These are phyloP conservation scores for Boletus albobrunnescens DNA, from an alignment of 1,284 basidiomycete genomes.

Conservation along the genomic window DNA sequence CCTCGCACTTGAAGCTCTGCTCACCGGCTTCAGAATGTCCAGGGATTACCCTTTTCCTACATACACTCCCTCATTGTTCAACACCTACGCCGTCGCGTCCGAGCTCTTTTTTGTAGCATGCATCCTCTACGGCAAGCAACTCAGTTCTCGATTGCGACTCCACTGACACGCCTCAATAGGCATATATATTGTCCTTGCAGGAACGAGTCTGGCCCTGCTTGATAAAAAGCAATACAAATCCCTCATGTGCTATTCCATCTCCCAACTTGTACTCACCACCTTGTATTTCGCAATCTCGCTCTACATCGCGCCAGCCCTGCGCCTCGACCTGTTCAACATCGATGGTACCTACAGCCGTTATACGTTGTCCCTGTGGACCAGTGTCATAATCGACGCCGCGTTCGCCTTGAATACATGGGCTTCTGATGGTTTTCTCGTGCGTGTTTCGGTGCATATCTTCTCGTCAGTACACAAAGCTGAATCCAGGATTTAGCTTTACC, in stretches of 20 bases:
- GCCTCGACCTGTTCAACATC: constrained; percentile 15
- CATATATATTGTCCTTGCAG: constrained; percentile 17
- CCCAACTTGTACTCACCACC: constrained; percentile 20
- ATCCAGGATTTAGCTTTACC: constrained; percentile 18
- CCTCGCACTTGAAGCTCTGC: not conserved
- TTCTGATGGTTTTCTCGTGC: constrained; percentile 25
- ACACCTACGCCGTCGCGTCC: constrained; percentile 17
- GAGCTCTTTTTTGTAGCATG: constrained; percentile 20
- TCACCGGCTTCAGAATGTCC: constrained; percentile 13
- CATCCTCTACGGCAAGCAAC: constrained; percentile 16
- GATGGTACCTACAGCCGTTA: constrained; percentile 1
- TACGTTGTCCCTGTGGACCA: constrained; percentile 18
- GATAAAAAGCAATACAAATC: constrained; percentile 16
- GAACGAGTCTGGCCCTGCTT: constrained; percentile 18
- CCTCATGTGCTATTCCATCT: constrained; percentile 12
- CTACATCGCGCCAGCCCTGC: constrained; percentile 14
- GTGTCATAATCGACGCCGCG: constrained; percentile 6
- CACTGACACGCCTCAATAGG: constrained; percentile 9
- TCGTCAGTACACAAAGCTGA: not conserved
- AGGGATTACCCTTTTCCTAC: not conserved
- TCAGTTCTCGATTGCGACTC: not conserved
- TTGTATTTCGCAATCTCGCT: constrained; percentile 19
- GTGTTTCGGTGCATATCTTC: not conserved
- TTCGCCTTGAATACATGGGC: constrained; percentile 26
- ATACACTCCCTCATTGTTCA: constrained; percentile 12